Evolutionary conservation across 495 filamentous ascomycete genomes (phyloP), one percentile per base, ranked within the genome.

Genomic region (Astrocystis sublimbata): DNA sequence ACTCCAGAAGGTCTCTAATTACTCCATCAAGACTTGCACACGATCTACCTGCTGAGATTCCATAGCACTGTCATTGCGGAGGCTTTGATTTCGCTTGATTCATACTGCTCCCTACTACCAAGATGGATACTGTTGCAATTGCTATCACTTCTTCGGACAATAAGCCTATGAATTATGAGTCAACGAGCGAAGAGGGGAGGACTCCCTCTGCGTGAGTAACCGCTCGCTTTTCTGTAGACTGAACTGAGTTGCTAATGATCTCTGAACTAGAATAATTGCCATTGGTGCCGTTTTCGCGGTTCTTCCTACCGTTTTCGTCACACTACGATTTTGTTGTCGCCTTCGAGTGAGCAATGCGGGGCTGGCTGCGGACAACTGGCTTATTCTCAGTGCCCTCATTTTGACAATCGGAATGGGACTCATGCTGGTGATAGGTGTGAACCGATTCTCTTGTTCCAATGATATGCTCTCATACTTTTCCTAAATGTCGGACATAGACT

Each of bases 111-210:
- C n/a, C n/a, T n/a, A n/a, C 17, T 46, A 23, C 42, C 17, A 46
- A 46, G 12, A 46, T 46, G 42, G 42, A 46, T 46, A 23, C 19
- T 12, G n/a, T n/a, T 23, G 24, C 21, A 2, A 46, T 21, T 2
- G 5, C 42, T 23, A 12, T 35, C 7, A 38, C 6, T 19, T 55
- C 52, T 13, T 21, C 33, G 4, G 41, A 42, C 15, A 57, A 26
- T 3, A 21, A 19, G 53, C 53, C 19, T 15, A 30, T 26, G 53
- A 43, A 8, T 5, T 57, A 57, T n/a, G 21, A 42, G 53, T 57
- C 53, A 13, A 57, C 53, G 17, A 57, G 53, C 28, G 53, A 57
- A 42, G 36, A 30, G 8, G 53, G 53, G 7, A 57, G 19, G 17
- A 57, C 53, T 21, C 53, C 53, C 7, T 35, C 36, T 2, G 42